Evolutionary conservation across 352 stramenopile genomes (phyloP).

Genomic region (Sclerospora graminicola): DNA sequence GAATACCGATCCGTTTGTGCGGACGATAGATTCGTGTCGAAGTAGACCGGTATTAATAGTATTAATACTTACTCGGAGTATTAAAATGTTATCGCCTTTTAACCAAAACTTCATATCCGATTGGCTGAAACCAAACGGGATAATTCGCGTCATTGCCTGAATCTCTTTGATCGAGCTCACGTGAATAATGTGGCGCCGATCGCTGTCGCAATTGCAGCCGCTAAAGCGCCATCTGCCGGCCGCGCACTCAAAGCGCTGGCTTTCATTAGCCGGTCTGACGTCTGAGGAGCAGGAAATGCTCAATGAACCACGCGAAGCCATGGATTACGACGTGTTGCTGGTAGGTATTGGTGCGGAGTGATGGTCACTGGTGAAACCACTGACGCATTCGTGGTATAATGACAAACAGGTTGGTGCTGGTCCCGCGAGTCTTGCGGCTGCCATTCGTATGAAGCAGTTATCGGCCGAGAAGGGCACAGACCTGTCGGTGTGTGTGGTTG

Average conservation of each 20-base stretch:
- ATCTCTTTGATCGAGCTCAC: too few species aligned
- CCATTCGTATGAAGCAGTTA: conserved; percentile 98
- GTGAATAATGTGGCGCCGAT: conserved; percentile 30
- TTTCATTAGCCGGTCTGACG: conserved; percentile 30
- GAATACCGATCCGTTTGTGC: too few species aligned
- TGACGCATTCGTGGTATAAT: background rate
- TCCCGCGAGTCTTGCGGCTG: conserved; percentile 89
- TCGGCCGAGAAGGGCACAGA: conserved; percentile 89
- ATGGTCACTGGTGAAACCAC: conserved; percentile 2
- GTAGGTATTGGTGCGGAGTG: conserved; percentile 43
- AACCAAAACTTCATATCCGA: background rate
- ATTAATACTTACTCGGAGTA: too few species aligned
- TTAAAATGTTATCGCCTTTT: background rate
- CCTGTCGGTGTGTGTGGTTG: conserved; percentile 91
- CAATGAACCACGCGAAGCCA: conserved; percentile 79
- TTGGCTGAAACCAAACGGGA: too few species aligned
- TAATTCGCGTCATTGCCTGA: too few species aligned
- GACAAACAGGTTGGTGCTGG: conserved; percentile 51
- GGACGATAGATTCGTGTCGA: too few species aligned
- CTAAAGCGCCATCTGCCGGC: conserved; percentile 4
- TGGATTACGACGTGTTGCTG: conserved; percentile 99
- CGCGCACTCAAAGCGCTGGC: conserved; percentile 17
- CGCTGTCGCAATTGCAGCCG: conserved; percentile 15
- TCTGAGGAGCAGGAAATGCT: conserved; percentile 60
- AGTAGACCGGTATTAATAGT: too few species aligned